Base-by-base conservation (phyloP, 208 protist genomes). In the Trypanosoma lewisi region DNA sequence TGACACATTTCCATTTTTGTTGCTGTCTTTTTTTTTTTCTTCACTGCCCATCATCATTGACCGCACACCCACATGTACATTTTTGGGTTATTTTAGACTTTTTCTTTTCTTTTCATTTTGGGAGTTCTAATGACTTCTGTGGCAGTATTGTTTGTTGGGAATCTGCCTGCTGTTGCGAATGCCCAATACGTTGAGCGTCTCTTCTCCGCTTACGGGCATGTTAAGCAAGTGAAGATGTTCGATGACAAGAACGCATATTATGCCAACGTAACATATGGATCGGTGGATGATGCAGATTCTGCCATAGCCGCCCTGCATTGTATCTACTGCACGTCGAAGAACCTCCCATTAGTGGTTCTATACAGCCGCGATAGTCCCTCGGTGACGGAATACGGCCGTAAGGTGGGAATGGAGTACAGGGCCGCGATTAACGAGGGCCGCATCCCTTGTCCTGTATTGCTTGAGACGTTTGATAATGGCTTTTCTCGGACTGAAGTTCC, bases 261-360 rank as follows among this genome's bases (percentile, higher is more conserved):
- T 70, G 89, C 85, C 0, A 77, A 91, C 70, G 85, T 95, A 12
- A 85, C 76, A 11, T 91, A 86, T 67, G 45, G 47, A 44, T 60
- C 73, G 33, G 67, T 87, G 23, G 85, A 95, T 54, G 84, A 91
- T 61, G 89, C 83, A 14, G 89, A 95, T 58, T 74, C 82, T 42
- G 83, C 85, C 30, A 74, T 95, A 8, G 85, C 85, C 1, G 83
- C 89, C 16, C 77, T 95, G n/a, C 89, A 95, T 65, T 79, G 79
- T 48, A 83, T 77, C 63, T 93, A 95, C 67, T 82, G 82, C 42
- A 86, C 84, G 4, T 78, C 81, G n/a, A 71, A 63, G 1, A 70
- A 79, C 23, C 55, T 91, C 8, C 83, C 83, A 2, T 70, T 95
- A 49, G 79, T 95, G 56, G 89, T 95, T n/a, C 63, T 95, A 2